Conservation (phyloP, 108 stramenopile species). For the Pseudonitzschia multistriata region DNA sequence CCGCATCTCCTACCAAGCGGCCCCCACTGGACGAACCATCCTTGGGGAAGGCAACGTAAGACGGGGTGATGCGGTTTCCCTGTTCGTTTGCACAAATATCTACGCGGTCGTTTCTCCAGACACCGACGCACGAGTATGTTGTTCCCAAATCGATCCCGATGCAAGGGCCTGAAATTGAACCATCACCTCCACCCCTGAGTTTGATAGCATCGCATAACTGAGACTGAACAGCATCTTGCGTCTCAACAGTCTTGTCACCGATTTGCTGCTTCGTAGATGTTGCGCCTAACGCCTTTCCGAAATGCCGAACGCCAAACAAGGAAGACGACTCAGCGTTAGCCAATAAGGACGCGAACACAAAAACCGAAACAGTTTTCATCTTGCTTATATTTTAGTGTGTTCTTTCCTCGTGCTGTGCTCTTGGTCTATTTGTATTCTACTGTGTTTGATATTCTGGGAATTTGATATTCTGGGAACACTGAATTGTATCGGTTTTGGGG, state of each 20-base stretch:
- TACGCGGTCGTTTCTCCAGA: conserved; percentile 98
- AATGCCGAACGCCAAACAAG: not conserved
- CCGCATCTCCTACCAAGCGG: conserved; percentile 97
- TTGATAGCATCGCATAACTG: not conserved
- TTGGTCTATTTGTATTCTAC: not conserved
- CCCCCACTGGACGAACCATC: conserved; percentile 66
- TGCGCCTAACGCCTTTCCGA: not conserved
- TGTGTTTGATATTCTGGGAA: not conserved
- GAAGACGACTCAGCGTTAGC: not conserved
- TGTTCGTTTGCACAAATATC: conserved; percentile 99
- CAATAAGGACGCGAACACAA: not conserved
- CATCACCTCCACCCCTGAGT: conserved; percentile 26
- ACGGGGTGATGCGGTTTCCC: conserved; percentile 98
- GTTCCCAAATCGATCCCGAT: conserved; percentile 92
- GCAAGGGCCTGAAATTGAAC: conserved; percentile 41
- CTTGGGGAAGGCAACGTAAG: conserved; percentile 96
- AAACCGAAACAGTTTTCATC: not conserved
- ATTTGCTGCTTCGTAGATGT: not conserved
- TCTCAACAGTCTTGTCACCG: not conserved
- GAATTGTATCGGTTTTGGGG: not conserved
- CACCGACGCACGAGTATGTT: conserved; percentile 98
- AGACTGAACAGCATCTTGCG: not conserved
- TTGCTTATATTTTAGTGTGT: not conserved
- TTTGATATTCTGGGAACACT: not conserved
- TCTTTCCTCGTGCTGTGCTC: not conserved